phyloP scores from a whole-genome alignment of 108 stramenopile species.

The Skeletonema grethae region DNA sequence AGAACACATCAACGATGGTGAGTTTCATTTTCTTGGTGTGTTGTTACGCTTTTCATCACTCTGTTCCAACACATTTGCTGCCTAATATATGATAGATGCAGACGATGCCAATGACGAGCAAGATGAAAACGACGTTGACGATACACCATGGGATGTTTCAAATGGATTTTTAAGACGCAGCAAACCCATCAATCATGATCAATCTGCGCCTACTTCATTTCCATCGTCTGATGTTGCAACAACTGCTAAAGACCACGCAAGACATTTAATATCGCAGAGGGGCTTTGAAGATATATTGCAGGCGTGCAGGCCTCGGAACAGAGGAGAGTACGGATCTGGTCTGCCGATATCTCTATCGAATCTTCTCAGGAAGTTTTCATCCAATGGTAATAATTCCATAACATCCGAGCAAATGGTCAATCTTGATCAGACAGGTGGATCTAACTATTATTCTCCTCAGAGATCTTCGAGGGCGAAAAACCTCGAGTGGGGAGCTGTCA shows the following conservation, averaged over 20 bases:
- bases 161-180: conserved; percentile 56
- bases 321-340: conserved; percentile 45
- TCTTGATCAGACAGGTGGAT: neutral
- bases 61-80: neutral
- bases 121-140: conserved; percentile 16
- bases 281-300: conserved; percentile 84
- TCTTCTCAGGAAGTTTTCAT: conserved; percentile 24
- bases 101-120: conserved; percentile 5
- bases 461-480: conserved; percentile 14
- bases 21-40: conserved; percentile 1
- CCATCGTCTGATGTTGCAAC: neutral
- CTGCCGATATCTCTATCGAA: conserved; percentile 31
- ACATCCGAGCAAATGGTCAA: neutral
- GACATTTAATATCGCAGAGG: conserved; percentile 74
- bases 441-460: conserved; percentile 6
- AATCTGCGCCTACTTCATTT: neutral
- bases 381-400: neutral
- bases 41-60: neutral
- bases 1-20: conserved; percentile 23
- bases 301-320: conserved; percentile 74
- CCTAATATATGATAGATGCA: neutral
- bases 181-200: neutral
- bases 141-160: conserved; percentile 34
- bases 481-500: conserved; percentile 49
- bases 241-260: conserved; percentile 48